A percentile compares a stretch with the other conserved stretches of the same genome.
These are phyloP conservation scores for Mycena alexandri DNA, from an alignment of 768 basidiomycete species.

Conservation along the genomic window DNA sequence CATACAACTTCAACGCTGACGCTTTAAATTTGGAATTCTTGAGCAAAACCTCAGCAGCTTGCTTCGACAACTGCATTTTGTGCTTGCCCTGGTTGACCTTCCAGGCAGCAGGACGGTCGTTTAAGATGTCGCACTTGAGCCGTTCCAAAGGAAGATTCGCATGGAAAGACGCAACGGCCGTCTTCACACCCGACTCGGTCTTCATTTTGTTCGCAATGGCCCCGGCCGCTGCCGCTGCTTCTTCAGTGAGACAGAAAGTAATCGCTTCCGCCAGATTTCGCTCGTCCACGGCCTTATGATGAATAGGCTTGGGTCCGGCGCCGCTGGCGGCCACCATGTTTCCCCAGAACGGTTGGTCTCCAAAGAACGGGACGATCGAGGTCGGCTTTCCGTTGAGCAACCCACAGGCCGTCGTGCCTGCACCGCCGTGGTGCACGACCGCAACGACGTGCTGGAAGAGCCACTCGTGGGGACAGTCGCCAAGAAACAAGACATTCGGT, in stretches of 20 bases:
- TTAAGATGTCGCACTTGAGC: constrained; percentile 25
- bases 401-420: constrained; percentile 62
- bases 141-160: constrained; percentile 25
- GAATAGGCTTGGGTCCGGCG: constrained; percentile 58
- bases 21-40: constrained; percentile 1
- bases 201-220: constrained; percentile 53
- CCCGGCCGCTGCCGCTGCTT: constrained; percentile 51
- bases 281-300: constrained; percentile 18
- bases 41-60: constrained; percentile 27
- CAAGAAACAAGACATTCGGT: constrained; percentile 54
- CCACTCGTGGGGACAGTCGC: constrained; percentile 65
- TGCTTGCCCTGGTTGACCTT: constrained; percentile 23
- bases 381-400: constrained; percentile 57
- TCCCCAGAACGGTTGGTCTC: constrained; percentile 57
- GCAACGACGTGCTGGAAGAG: constrained; percentile 58
- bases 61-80: constrained; percentile 33
- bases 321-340: constrained; percentile 58
- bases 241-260: constrained; percentile 46
- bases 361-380: constrained; percentile 61
- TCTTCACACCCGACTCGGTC: constrained; percentile 45
- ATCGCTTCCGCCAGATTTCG: constrained; percentile 45
- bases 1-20: constrained; percentile 13
- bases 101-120: constrained; percentile 30
- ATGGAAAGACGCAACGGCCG: constrained; percentile 26
- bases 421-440: constrained; percentile 61